phyloP scores from a whole-genome alignment of 164 flowering plant genomes.

The Magnolia kwangsiensis region DNA sequence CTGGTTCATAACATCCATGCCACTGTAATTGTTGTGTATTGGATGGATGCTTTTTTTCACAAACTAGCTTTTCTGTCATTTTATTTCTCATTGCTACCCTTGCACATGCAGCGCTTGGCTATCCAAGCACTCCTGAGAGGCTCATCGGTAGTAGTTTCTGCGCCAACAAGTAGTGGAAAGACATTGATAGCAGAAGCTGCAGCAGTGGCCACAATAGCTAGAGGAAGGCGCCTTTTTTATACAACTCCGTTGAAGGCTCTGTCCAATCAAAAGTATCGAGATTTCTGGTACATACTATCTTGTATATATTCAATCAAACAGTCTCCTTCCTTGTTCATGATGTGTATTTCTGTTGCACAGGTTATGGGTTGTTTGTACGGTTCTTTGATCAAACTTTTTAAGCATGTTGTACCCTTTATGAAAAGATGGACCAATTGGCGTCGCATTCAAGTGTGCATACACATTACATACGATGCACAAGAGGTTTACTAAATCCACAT shows the following conservation, averaged over 20 bases:
- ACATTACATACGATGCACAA: too few relatives aligned
- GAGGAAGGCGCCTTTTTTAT: conserved; percentile 73
- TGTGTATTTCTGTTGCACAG: neutral
- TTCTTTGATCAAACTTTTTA: neutral
- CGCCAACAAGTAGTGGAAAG: conserved; percentile 97
- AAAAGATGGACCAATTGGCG: neutral
- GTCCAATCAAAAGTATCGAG: conserved; percentile 92
- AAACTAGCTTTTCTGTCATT: neutral
- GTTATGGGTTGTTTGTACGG: neutral
- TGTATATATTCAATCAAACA: neutral
- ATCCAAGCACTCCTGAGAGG: conserved; percentile 83
- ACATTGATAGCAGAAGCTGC: conserved; percentile 97
- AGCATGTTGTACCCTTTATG: neutral
- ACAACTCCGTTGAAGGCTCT: conserved; percentile 96
- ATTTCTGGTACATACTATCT: conserved; percentile 55
- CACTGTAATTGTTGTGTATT: neutral
- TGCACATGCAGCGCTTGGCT: conserved; percentile 55
- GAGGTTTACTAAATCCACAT: neutral
- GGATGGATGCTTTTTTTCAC: neutral
- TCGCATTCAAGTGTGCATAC: neutral
- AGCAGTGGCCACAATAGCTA: conserved; percentile 77
- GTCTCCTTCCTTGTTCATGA: neutral
- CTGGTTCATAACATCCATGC: neutral
- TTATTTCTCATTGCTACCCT: neutral
- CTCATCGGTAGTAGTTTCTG: conserved; percentile 92